Base-by-base conservation (phyloP, 768 basidiomycete genomes). In the Pleurotus tuber-regium region DNA sequence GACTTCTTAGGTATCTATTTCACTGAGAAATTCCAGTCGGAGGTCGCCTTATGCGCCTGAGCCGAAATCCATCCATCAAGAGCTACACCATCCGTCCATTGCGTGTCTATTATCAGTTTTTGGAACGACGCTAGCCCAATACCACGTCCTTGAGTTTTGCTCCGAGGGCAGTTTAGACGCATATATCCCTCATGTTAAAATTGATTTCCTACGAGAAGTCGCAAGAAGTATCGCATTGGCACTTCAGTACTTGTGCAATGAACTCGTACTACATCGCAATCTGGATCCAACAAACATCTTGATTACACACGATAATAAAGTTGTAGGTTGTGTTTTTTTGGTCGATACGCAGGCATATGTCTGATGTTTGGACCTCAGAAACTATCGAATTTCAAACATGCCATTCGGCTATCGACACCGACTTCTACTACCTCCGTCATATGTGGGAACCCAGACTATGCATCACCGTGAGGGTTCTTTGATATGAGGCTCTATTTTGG, bases 61-160 rank as follows among this genome's bases (percentile, higher is more conserved):
- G 2, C 58, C 66, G 5, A 54, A 62, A 14, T 44, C 59, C 0
- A 54, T 78, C 23, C 75, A 79, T 53, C 69, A 67, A 39, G 60
- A 71, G 0, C 63, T 81, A 14, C 71, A 71, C 54, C 80, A 82
- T 59, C 80, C 80, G 4, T 71, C 69, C 33, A 68, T 82, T 46
- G 67, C 77, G 12, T 70, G 78, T 19, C 58, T 80, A 2, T 65
- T 77, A n/a, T 73, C 73, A 8, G 58, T 58, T 2, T 77, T 79
- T 52, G 54, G 59, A 25, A 63, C 70, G 0, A 54, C 64, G 14
- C 57, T 55, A 4, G 65, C 64, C 2, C 56, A 59, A 28, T 73
- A 68, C 49, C 70, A 77, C 25, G 63, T 77, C 8, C 57, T 79
- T 6, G 80, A 82, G 52, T 62, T 73, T n/a, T 80, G 78, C 42